phyloP scores from a whole-genome alignment of 2,329 filamentous ascomycete genomes.

The Aspergillus tanneri region DNA sequence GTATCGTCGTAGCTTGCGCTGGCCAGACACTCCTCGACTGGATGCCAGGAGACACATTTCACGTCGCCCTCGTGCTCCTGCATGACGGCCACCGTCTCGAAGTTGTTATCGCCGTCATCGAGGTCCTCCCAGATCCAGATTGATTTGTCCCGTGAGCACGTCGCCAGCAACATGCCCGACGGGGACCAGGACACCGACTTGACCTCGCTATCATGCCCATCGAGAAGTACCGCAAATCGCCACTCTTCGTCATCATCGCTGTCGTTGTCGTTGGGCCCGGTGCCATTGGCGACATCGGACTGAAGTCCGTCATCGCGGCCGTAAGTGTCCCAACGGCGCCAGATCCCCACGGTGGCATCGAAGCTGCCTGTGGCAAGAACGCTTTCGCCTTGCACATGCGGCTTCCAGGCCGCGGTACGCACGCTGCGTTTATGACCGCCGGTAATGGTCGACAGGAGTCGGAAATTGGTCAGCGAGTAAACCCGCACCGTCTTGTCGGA shows the following conservation, averaged over 20 bases:
- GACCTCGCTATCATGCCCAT: conserved; percentile 94
- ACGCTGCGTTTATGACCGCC: conserved; percentile 90
- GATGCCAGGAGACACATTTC: conserved; percentile 91
- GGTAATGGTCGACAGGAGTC: conserved; percentile 73
- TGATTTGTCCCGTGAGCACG: conserved; percentile 86
- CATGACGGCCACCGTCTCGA: conserved; percentile 92
- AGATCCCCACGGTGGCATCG: conserved; percentile 84
- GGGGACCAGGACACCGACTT: conserved; percentile 68
- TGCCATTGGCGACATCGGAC: conserved; percentile 28
- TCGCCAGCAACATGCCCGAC: conserved; percentile 78
- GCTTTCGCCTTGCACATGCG: conserved; percentile 62
- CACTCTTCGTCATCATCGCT: conserved; percentile 75
- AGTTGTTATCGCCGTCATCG: conserved; percentile 81
- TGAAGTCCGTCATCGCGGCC: conserved; percentile 24
- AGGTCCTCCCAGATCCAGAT: conserved; percentile 99
- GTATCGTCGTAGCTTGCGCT: conserved; percentile 95
- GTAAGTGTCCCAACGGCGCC: conserved; percentile 63
- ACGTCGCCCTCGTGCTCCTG: conserved; percentile 95
- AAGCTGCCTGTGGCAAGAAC: conserved; percentile 92
- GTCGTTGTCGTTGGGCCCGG: conserved; percentile 31
- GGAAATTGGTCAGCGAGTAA: conserved; percentile 80
- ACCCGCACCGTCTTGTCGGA: conserved; percentile 82
- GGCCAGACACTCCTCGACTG: conserved; percentile 74
- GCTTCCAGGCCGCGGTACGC: conserved; percentile 86
- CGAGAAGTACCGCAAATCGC: conserved; percentile 87